These are phyloP conservation scores for Tetracladium maxilliforme DNA, from an alignment of 2,329 filamentous ascomycete species.

Conservation along the genomic window DNA sequence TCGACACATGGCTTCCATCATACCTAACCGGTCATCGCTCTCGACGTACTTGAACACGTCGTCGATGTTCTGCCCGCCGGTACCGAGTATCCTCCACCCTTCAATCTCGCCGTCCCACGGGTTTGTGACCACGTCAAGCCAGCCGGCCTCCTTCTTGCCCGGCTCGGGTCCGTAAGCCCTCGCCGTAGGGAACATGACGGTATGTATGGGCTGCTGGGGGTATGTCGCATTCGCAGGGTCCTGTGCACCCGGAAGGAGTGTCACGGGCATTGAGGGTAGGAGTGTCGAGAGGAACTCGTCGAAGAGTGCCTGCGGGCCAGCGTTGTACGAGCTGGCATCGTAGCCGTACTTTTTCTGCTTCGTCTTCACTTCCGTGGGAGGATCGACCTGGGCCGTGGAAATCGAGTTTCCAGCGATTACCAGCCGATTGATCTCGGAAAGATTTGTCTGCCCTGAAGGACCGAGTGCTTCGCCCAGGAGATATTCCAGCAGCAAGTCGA, in stretches of 20 bases:
- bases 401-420: constrained; percentile 90
- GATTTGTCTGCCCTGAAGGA: constrained; percentile 38
- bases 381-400: neutral
- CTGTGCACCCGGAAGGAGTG: constrained; percentile 66
- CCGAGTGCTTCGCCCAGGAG: constrained; percentile 70
- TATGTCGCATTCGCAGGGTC: constrained; percentile 85
- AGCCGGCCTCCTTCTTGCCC: constrained; percentile 37
- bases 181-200: constrained; percentile 74
- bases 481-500: constrained; percentile 73
- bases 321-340: constrained; percentile 77
- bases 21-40: constrained; percentile 59
- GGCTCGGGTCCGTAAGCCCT: constrained; percentile 46
- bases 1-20: constrained; percentile 89
- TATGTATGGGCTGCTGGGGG: constrained; percentile 85
- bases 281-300: constrained; percentile 72
- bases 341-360: constrained; percentile 80
- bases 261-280: constrained; percentile 76
- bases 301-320: constrained; percentile 67
- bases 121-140: constrained; percentile 84
- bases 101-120: constrained; percentile 86
- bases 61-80: constrained; percentile 82
- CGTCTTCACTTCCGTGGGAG: neutral
- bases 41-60: constrained; percentile 88
- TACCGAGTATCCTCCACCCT: constrained; percentile 77
- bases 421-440: constrained; percentile 63